Percentiles rank a stretch among this genome's conserved stretches.
Conservation (phyloP, 2,329 filamentous ascomycete species). For the Sclerotinia trifoliorum region DNA sequence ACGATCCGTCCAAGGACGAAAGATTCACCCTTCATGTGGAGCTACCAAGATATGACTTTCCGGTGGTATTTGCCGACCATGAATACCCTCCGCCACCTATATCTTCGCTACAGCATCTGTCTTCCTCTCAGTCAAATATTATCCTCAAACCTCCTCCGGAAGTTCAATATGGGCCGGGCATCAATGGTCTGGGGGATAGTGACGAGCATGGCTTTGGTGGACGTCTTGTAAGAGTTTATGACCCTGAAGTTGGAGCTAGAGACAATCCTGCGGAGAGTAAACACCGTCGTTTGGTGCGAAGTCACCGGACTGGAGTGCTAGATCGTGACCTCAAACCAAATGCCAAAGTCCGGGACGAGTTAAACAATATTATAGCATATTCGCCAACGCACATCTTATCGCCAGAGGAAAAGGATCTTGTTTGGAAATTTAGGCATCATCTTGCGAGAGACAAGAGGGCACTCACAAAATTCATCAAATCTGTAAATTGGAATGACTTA, state of each 20-base stretch:
- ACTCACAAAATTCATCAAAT: constrained; percentile 96
- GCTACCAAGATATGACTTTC: constrained; percentile 91
- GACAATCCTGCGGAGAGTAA: constrained; percentile 97
- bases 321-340: constrained; percentile 96
- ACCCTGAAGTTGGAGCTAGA: constrained; percentile 83
- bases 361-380: constrained; percentile 88
- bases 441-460: constrained; percentile 88
- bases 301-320: constrained; percentile 84
- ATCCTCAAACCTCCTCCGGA: constrained; percentile 79
- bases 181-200: constrained; percentile 63
- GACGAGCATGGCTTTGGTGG: constrained; percentile 49
- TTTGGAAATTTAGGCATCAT: constrained; percentile 98
- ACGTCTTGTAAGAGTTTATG: constrained; percentile 80
- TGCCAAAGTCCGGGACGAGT: constrained; percentile 88
- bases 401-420: constrained; percentile 88
- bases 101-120: constrained; percentile 67
- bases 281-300: constrained; percentile 86
- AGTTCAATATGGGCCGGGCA: constrained; percentile 86
- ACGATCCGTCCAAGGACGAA: constrained; percentile 45
- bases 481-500: constrained; percentile 87
- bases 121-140: constrained; percentile 64
- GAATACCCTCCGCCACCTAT: constrained; percentile 86
- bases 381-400: constrained; percentile 86
- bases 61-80: constrained; percentile 90
- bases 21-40: constrained; percentile 86